Conservation (phyloP, 164 flowering plant genomes). For the Santalum album region DNA sequence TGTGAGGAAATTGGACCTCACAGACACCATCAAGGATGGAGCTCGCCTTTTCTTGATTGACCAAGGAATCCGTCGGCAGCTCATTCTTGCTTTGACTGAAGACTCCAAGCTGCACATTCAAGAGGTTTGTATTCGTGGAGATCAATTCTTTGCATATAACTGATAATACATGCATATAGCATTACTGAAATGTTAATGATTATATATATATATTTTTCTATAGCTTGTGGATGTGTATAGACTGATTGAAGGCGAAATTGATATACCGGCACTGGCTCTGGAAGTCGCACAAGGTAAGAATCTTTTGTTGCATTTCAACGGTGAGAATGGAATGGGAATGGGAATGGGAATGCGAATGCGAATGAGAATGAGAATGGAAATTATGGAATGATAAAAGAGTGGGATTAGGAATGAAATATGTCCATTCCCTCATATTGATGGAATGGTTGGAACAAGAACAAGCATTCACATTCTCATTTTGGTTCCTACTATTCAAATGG, state of each 20-base stretch:
- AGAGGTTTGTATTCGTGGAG: constrained; percentile 46
- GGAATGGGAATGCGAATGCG: too few species aligned
- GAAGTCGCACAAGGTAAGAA: constrained; percentile 40
- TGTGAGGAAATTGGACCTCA: constrained; percentile 67
- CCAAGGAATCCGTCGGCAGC: constrained; percentile 83
- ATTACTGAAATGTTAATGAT: neutral
- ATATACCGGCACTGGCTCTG: constrained; percentile 39
- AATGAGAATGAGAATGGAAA: too few species aligned
- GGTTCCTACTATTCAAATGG: too few species aligned
- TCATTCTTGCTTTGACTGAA: constrained; percentile 89
- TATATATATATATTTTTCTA: constrained; percentile 3
- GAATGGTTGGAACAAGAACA: too few species aligned
- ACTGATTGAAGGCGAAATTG: constrained; percentile 46
- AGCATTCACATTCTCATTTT: too few species aligned
- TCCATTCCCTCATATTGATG: too few species aligned
- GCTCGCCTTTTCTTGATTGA: constrained; percentile 82
- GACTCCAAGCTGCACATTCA: constrained; percentile 93
- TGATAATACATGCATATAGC: neutral
- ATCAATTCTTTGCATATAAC: neutral
- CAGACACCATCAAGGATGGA: constrained; percentile 94
- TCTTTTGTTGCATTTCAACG: too few species aligned
- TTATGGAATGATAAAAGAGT: too few species aligned
- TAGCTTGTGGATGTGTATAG: constrained; percentile 59
- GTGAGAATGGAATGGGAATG: too few species aligned
- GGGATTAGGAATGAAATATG: too few species aligned